Conservation (phyloP, 2,329 filamentous ascomycete species). For the Alternaria arbusti region DNA sequence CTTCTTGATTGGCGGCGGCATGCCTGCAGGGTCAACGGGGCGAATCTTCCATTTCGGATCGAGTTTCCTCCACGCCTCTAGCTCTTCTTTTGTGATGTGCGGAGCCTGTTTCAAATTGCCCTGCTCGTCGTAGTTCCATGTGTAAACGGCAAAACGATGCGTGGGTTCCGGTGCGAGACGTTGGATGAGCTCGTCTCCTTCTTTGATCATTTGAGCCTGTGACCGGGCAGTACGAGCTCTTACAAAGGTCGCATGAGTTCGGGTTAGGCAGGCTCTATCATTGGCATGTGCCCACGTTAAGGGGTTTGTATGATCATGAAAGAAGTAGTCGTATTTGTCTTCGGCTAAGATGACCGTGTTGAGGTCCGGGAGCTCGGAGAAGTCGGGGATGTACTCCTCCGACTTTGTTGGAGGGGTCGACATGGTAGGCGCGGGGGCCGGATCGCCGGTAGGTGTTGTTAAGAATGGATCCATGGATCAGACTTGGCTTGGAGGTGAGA, state of each 20-base stretch:
- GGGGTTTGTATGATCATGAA: neutral
- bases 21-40: accelerated
- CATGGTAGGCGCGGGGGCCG: neutral
- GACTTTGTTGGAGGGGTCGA: neutral
- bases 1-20: neutral
- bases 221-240: neutral
- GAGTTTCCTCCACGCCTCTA: neutral
- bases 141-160: neutral
- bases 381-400: neutral
- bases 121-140: neutral
- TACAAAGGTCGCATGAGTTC: neutral
- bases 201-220: neutral
- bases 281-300: neutral
- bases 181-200: neutral
- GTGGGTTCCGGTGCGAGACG: neutral
- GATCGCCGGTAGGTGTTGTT: neutral
- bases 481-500: neutral
- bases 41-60: neutral
- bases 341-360: neutral
- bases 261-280: neutral
- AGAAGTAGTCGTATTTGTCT: neutral
- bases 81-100: neutral
- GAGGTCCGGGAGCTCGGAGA: neutral
- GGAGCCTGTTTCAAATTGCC: neutral
- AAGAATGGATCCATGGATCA: neutral